Percentiles rank a stretch among this genome's conserved stretches.
Evolutionary conservation across 768 basidiomycete species (phyloP).

Genomic region (Clavaria fumosa): DNA sequence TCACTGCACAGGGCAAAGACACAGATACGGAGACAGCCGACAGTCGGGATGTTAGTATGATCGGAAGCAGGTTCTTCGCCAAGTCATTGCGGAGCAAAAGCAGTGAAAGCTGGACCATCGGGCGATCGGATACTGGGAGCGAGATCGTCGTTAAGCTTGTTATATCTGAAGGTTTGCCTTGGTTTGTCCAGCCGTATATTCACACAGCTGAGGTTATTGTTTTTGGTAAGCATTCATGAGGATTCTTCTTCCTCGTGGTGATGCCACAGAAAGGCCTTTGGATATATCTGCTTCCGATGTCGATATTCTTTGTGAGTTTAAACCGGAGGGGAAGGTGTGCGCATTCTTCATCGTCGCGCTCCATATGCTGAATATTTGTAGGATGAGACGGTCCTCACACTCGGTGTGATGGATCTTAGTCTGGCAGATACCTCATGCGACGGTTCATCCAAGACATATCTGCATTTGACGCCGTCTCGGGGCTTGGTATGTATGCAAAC

Average conservation of each 20-base stretch:
- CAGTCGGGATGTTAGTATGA: conserved; percentile 47
- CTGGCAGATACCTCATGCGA: conserved; percentile 31
- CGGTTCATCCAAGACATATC: conserved; percentile 21
- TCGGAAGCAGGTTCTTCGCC: conserved; percentile 67
- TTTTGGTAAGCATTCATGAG: conserved; percentile 22
- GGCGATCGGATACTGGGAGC: conserved; percentile 14
- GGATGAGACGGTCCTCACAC: conserved; percentile 55
- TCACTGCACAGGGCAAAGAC: conserved; percentile 12
- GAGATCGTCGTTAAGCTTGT: conserved; percentile 36
- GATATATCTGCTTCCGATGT: conserved; percentile 47
- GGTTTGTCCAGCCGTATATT: too few relatives aligned
- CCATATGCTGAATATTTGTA: conserved; percentile 17
- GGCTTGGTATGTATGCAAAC: conserved; percentile 46
- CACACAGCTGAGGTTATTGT: not conserved
- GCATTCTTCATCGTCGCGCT: conserved; percentile 5
- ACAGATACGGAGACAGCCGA: conserved; percentile 17
- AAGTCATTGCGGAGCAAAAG: conserved; percentile 30
- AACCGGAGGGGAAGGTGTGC: conserved; percentile 54
- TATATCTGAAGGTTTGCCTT: conserved; percentile 31
- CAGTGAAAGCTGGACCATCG: conserved; percentile 23
- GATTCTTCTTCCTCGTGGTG: conserved; percentile 32
- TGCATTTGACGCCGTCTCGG: conserved; percentile 44
- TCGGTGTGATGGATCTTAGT: conserved; percentile 46
- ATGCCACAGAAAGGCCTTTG: conserved; percentile 27
- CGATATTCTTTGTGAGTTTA: conserved; percentile 46